Base-by-base conservation (phyloP, 2,329 filamentous ascomycete species). In the Aspergillus fumigatus region DNA sequence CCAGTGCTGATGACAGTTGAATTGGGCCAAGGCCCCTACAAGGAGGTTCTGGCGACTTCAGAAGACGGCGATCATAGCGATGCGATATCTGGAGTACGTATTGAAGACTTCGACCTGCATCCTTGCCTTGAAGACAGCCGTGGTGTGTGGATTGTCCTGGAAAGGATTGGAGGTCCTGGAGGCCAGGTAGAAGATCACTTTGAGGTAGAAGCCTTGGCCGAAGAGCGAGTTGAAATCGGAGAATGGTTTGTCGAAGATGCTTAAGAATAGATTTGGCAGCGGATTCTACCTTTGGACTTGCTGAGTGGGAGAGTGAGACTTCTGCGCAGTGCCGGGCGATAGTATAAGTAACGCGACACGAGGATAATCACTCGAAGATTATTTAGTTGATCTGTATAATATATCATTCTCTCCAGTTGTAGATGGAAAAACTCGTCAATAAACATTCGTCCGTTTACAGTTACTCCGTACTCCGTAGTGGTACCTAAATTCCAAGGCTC, bases 131-230 rank as follows among this genome's bases (percentile, higher is more conserved):
- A 79, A 56, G 74, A 74, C 29, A 74, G 74, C 9, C 82, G 82
- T 21, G 86, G 86, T 19, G 71, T 92, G 56, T 95, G 89, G 88
- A 78, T 97, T 53, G 87, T 96, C 5, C 77, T 97, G 45, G 92
- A 97, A 73, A 82, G 88, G 62, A 82, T 93, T 66, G 88, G 86
- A n/a, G 82, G 81, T 10, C 79, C 78, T 48, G 75, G 75, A 4
- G 79, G 84, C 81, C 74, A 77, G 55, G 72, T 76, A 10, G 71
- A 75, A 53, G 75, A 77, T 54, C 70, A 73, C 52, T 67, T 77
- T 51, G 70, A 76, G 53, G 72, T 79, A 3, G 76, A 78, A 57
- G 73, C 75, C 19, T 64, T 78, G 54, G 70, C 70, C 1, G 75
- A 77, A 56, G 75, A 77, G 58, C 64, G 69, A 43, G 72, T 78